Evolutionary conservation across 768 basidiomycete genomes (phyloP), one percentile per base, ranked within the genome.

Genomic region (Podaxis carcinomalis): DNA sequence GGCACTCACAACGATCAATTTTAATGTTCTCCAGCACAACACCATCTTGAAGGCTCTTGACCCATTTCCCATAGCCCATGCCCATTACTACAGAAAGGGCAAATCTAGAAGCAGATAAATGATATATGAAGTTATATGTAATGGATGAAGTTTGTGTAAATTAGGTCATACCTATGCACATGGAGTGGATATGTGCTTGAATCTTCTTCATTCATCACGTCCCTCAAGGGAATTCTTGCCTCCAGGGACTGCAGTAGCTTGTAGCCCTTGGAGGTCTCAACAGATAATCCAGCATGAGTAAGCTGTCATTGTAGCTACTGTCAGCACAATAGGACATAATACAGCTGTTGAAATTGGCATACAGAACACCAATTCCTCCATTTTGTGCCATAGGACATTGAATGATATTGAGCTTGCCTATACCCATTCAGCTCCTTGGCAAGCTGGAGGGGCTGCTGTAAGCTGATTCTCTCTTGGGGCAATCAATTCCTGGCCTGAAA

Each of bases 351-450:
- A 49, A 14, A 60, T 2, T 5, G n/a, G 62, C 69, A 46, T 37
- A 73, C 74, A 36, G 69, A 67, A 65, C 70, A 65, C 73, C 73
- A 75, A 39, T 68, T 70, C 19, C 72, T 67, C 68, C 73, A 75
- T 19, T 67, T 64, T 36, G 64, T 61, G 4, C 71, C 71, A 56
- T 72, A 71, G 0, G 71, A 69, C 71, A 74, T 73, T 23, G 23
- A 23, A 23, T 21, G 70, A 78, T 32, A 67, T 77, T 7, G 79
- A 80, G 63, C 75, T 75, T 59, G 78, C 79, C 0, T 81, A 77
- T 62, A 68, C 69, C 6, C 63, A 69, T 16, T 71, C 70, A 1
- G 68, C 72, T 5, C 73, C 73, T 1, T 72, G 68, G 50, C 57
- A 66, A 14, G 73, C 71, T 19, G 73, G 72, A 4, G 68, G 69